Percentiles rank a stretch among this genome's conserved stretches.
Evolutionary conservation across 257 asterid species (phyloP).

Genomic region (Phtheirospermum japonicum): DNA sequence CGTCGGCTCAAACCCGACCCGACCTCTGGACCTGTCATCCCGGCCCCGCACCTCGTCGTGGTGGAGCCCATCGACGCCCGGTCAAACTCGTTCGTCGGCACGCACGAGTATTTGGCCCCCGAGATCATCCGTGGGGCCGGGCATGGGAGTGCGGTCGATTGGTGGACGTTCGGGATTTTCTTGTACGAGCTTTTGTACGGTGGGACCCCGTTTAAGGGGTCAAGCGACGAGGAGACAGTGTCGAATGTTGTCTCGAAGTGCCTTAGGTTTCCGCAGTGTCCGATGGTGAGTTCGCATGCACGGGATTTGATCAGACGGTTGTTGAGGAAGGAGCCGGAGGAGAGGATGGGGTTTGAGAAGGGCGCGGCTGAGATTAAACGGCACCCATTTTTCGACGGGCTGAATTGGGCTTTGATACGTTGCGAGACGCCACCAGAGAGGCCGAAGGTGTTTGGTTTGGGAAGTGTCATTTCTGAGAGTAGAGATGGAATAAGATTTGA

Average conservation of each 20-base stretch:
- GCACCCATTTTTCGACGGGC: conserved; percentile 19
- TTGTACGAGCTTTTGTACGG: conserved; percentile 19
- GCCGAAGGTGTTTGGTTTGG: conserved; percentile 14
- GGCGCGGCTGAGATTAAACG: conserved; percentile 23
- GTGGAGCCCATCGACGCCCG: conserved; percentile 11
- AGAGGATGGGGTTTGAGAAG: conserved; percentile 47
- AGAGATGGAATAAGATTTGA: neutral
- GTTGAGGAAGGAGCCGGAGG: conserved; percentile 49
- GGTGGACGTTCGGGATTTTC: conserved; percentile 19
- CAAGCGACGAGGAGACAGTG: conserved; percentile 17
- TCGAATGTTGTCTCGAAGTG: conserved; percentile 1
- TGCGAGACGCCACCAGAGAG: conserved; percentile 12
- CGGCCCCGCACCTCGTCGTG: neutral
- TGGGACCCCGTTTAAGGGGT: conserved; percentile 11
- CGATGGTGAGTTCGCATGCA: conserved; percentile 40
- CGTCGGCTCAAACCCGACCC: no score
- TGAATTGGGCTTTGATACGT: conserved; percentile 25
- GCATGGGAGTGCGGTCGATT: conserved; percentile 14
- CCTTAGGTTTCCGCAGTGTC: conserved; percentile 47
- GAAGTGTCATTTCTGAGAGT: neutral
- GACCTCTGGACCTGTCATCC: no score
- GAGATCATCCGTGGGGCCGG: conserved; percentile 18
- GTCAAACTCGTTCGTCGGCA: conserved; percentile 20
- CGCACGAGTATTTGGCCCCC: conserved; percentile 18
- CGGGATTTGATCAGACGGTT: conserved; percentile 50